Evolutionary conservation across 106 monocot species (phyloP), one percentile per base, ranked within the genome.

Genomic region (Allium sativum): DNA sequence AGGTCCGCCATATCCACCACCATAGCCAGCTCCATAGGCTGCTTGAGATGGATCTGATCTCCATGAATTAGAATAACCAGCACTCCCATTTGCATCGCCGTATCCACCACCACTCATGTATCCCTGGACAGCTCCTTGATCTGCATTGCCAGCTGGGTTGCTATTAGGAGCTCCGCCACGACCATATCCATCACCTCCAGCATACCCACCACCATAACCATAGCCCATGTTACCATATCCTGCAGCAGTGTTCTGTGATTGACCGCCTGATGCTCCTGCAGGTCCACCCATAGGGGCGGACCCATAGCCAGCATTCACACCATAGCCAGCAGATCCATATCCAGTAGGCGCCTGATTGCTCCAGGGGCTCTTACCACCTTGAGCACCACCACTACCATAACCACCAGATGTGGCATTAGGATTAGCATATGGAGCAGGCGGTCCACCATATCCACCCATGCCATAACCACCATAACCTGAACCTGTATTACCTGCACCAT

Each of bases 151-250:
- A 17, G 41, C 20, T 0, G 61, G 53, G 47, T 64, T 53, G 21
- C 85, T 79, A 82, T 80, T 79, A 4, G 74, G 82, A 75, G 79
- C 77, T 40, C 78, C 81, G 40, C 21, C 68, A 52, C 70, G 74
- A 74, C 83, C 83, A 18, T 82, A 55, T 8, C 72, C 81, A 55
- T 89, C 89, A 14, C 13, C 57, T 10, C 78, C 70, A 58, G 70
- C 70, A 67, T 82, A 82, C 18, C 77, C 79, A 62, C 62, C 62
- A 64, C 82, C 75, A 78, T 82, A 90, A 7, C 87, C 90, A 72
- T 90, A 90, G 14, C 95, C 84, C 72, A 84, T 86, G 67, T 70
- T 82, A 40, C 81, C 90, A 84, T 87, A 90, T 2, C 86, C 87
- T 12, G 62, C 14, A 45, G 75, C 50, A 8, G 75, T 77, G 63